Evolutionary conservation across 2,329 filamentous ascomycete genomes (phyloP), one percentile per base, ranked within the genome.

Genomic region (Sphaceloma murrayae): DNA sequence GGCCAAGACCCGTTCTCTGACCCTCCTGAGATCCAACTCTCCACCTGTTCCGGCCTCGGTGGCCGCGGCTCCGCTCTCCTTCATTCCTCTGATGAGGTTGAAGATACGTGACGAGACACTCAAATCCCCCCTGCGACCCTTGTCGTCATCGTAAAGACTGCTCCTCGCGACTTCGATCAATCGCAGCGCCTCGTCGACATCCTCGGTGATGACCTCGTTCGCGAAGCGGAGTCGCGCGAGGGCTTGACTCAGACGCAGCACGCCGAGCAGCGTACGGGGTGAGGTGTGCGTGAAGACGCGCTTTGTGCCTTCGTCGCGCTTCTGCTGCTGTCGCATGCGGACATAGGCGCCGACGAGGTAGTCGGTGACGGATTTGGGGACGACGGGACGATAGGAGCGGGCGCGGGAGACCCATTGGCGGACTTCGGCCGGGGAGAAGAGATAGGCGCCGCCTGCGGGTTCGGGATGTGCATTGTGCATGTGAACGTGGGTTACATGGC

Each of bases 291-390:
- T 83, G 62, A 96, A 96, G 55, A 89, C 85, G 64, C 88, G 85
- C 67, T 89, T 89, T 59, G 78, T 80, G 62, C 82, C 84, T 67
- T 96, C 91, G 50, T 94, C 88, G 47, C 83, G 80, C 63, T 89
- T 87, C 63, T 95, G 87, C 58, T 88, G 78, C 57, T 94, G 86
- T 43, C 91, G 82, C 73, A 98, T 82, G 49, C 85, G 83, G 22
- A 98, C 91, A 60, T 98, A 98, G 0, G 89, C 93, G 60, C 89
- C 91, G 45, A 94, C 84, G 71, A 98, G 86, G 69, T 98, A 98
- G 61, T 98, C 91, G 0, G 85, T 88, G 3, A 95, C 85, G 5
- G 75, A 72, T 56, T 81, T 82, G 1, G 89, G 86, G 3, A 98
- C 85, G 0, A 80, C 78, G 5, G 91, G 91, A 9, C 89, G 80